Base-by-base conservation (phyloP, 768 basidiomycete species). In the Rhodotorula kratochvilovae region DNA sequence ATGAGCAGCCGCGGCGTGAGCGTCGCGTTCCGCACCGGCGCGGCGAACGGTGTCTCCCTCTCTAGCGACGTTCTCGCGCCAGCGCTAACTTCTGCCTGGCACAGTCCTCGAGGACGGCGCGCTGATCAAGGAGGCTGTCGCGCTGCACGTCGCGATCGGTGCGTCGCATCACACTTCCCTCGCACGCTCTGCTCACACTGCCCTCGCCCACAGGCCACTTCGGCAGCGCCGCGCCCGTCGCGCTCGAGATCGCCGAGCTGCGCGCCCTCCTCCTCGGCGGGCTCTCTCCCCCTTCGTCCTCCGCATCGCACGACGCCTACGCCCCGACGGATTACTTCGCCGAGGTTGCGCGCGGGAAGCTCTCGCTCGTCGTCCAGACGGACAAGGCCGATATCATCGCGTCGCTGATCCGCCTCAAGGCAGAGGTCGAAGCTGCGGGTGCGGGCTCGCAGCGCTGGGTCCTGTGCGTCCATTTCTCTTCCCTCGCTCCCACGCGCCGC, bases 201-300 rank as follows among this genome's bases (percentile, higher is more conserved):
- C 16, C 42, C 17, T 27, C 23, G 7, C 1, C 17, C 4, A 31
- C 39, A 53, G 79, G 82, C 11, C 86, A 86, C 76, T 81, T 81
- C 31, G 64, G 59, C 50, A 81, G 80, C 23, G 80, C 81, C 13
- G 77, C 79, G 7, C 78, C 55, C 81, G 84, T 89, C 90, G 70
- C 83, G 91, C 42, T 91, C 91, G 80, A 92, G 74, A 87, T 95
- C 70, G 88, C 88, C 23, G 83, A 86, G 8, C 81, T 96, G 56
- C 85, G 92, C 2, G 82, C 84, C 15, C 81, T 92, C 50, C 82
- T 95, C 15, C 81, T 88, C 33, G 6, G 42, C 53, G 53, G 29
- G 19, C 29, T 29, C 6, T 13, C 25, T 53, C 27, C 2, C n/a
- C 39, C 53, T 3, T 31, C n/a, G 6, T 25, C 6, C 25, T 46